phyloP scores from a whole-genome alignment of 805 yeast genomes.

The Wickerhamiella allomyrinae region DNA sequence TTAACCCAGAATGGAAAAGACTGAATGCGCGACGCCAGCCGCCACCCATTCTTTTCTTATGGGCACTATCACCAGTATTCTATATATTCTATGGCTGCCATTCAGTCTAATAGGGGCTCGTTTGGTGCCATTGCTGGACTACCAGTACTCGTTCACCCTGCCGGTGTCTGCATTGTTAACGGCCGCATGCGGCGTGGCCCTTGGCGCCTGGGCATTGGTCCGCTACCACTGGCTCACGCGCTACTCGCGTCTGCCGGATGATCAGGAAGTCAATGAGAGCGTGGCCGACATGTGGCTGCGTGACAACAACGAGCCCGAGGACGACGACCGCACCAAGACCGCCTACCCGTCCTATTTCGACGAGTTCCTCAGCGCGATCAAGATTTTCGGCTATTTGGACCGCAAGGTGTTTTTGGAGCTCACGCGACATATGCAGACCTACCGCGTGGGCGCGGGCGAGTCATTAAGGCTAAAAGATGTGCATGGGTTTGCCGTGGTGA shows the following conservation, averaged over 20 bases:
- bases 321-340: conserved; percentile 27
- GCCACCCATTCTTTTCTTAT: conserved; percentile 1
- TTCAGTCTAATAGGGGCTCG: neutral
- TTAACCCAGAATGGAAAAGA: too few relatives aligned
- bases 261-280: conserved; percentile 18
- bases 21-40: too few relatives aligned
- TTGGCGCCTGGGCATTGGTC: conserved; percentile 33
- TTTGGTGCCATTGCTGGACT: conserved; percentile 8
- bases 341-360: conserved; percentile 59
- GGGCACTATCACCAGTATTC: conserved; percentile 18
- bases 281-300: conserved; percentile 33
- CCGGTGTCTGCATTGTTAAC: conserved; percentile 15
- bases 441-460: conserved; percentile 65
- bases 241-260: conserved; percentile 41
- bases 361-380: conserved; percentile 79
- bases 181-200: conserved; percentile 20
- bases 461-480: conserved; percentile 56
- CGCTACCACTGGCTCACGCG: conserved; percentile 50
- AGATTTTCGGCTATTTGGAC: conserved; percentile 86
- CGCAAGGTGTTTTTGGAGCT: conserved; percentile 82
- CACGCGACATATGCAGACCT: conserved; percentile 83
- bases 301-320: conserved; percentile 19
- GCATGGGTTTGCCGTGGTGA: conserved; percentile 80
- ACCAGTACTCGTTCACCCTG: conserved; percentile 5
- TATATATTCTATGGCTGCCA: conserved; percentile 6